Evolutionary conservation across 1,139 yeast genomes (phyloP).

Genomic region (Zygosaccharomyces sapae): DNA sequence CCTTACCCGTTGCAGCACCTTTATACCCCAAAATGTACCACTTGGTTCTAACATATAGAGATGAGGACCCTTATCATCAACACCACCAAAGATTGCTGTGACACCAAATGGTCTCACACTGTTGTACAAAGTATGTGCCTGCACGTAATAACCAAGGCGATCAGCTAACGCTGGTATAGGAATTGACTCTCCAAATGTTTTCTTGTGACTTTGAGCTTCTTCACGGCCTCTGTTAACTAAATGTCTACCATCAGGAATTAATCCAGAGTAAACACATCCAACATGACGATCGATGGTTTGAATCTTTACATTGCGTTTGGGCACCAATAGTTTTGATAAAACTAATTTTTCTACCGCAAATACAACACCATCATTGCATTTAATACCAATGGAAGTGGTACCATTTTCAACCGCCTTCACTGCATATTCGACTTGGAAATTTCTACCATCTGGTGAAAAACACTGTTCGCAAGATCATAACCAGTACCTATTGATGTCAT

Average conservation of each 20-base stretch:
- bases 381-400: slow-evolving; percentile 90
- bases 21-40: slow-evolving; percentile 93
- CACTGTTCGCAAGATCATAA: slow-evolving; percentile 92
- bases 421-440: slow-evolving; percentile 98
- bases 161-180: slow-evolving; percentile 80
- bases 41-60: slow-evolving; percentile 97
- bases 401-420: slow-evolving; percentile 97
- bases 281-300: slow-evolving; percentile 91
- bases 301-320: slow-evolving; percentile 82
- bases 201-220: slow-evolving; percentile 78
- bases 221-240: slow-evolving; percentile 89
- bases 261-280: slow-evolving; percentile 92
- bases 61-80: slow-evolving; percentile 84
- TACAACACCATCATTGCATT: slow-evolving; percentile 87
- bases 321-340: slow-evolving; percentile 80
- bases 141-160: slow-evolving; percentile 87
- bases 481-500: slow-evolving; percentile 95
- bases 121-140: slow-evolving; percentile 91
- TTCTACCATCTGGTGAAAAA: slow-evolving; percentile 86
- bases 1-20: slow-evolving; percentile 98
- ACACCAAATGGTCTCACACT: slow-evolving; percentile 98
- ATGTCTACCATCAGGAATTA: slow-evolving; percentile 95
- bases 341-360: slow-evolving; percentile 94
- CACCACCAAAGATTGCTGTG: slow-evolving; percentile 88
- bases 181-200: slow-evolving; percentile 70